These are phyloP conservation scores for Sequoiadendron giganteum DNA, from an alignment of 75 land plant genomes.

Conservation along the genomic window DNA sequence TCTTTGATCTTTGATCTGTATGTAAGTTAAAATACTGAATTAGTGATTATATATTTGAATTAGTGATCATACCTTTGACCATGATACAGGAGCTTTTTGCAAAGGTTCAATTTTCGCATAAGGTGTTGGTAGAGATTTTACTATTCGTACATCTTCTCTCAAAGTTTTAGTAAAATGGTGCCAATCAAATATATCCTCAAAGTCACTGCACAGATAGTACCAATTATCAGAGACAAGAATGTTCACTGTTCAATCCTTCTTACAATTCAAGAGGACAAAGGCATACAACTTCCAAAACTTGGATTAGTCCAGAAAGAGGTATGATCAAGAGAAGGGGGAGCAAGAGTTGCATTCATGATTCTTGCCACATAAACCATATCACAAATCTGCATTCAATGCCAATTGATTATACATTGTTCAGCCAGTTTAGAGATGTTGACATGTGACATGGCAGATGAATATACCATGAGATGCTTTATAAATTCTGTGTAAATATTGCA, in stretches of 20 bases:
- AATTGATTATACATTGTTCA: neutral
- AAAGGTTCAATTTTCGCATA: constrained; percentile 45
- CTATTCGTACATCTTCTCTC: constrained; percentile 70
- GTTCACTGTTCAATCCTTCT: neutral
- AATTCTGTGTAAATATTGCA: neutral
- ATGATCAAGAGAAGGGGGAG: constrained; percentile 82
- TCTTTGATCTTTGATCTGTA: no score
- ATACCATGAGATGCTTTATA: neutral
- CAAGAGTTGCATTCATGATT: constrained; percentile 51
- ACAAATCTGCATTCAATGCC: constrained; percentile 64
- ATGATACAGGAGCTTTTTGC: constrained; percentile 75
- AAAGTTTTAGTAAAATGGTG: constrained; percentile 61
- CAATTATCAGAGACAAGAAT: neutral
- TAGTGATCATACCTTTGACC: constrained; percentile 56
- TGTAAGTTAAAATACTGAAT: no score
- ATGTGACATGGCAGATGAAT: neutral
- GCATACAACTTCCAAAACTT: constrained; percentile 39
- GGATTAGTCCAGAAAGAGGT: constrained; percentile 91
- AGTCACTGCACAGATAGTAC: constrained; percentile 55
- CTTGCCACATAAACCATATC: constrained; percentile 79
- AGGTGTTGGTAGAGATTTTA: constrained; percentile 59
- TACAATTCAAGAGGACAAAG: neutral
- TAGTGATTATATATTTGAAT: no score
- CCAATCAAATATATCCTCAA: constrained; percentile 86
- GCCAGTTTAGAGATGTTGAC: neutral